Evolutionary conservation across 1,139 yeast genomes (phyloP).

Genomic region (Pichia sp.): DNA sequence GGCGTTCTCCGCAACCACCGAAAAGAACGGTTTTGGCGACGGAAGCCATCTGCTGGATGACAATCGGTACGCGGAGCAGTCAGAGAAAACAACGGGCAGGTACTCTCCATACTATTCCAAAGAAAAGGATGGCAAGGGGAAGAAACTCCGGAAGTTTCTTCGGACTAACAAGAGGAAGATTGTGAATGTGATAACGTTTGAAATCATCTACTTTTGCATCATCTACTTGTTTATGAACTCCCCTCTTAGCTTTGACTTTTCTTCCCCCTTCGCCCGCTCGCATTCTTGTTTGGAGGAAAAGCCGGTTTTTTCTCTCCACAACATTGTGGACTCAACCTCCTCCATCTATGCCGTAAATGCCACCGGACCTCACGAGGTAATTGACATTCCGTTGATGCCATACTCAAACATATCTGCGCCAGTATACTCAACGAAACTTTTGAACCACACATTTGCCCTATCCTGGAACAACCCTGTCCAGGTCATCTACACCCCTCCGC

Average conservation of each 20-base stretch:
- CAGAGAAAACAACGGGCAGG: no score
- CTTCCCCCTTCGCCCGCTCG: not conserved
- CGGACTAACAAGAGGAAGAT: no score
- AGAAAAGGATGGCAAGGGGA: not conserved
- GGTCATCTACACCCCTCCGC: constrained; percentile 35
- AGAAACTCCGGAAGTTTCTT: no score
- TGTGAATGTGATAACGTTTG: no score
- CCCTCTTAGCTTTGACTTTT: no score
- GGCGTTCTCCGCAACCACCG: constrained; percentile 1
- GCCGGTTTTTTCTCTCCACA: not conserved
- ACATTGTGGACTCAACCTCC: not conserved
- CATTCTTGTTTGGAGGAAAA: not conserved
- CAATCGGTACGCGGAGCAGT: no score
- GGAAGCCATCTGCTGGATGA: not conserved
- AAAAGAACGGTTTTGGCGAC: not conserved
- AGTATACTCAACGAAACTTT: constrained; percentile 39
- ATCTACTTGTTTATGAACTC: no score
- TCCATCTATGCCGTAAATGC: not conserved
- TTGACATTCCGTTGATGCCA: constrained; percentile 32
- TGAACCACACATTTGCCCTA: constrained; percentile 49
- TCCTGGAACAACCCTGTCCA: constrained; percentile 57
- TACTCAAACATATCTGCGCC: constrained; percentile 35
- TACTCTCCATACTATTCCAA: not conserved
- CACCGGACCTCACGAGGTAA: constrained; percentile 25
- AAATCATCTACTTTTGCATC: no score